Evolutionary conservation across 441 rosid genomes (phyloP).

Genomic region (Gossypium gossypioides): DNA sequence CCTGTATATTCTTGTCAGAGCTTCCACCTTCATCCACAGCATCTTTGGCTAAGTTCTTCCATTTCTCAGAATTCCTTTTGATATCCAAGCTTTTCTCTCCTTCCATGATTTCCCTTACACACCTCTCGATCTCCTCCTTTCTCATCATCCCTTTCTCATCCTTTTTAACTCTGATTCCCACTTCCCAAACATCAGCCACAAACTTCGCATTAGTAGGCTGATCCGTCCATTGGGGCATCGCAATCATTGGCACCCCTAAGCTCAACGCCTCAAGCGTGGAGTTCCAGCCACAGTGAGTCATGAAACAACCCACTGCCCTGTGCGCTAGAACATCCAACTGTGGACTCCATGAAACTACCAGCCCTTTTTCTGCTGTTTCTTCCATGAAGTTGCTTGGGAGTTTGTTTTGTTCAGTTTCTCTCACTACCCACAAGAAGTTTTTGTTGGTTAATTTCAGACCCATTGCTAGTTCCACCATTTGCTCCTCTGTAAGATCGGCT

Average conservation of each 20-base stretch:
- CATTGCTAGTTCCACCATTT: slow-evolving; percentile 37
- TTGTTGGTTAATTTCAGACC: slow-evolving; percentile 28
- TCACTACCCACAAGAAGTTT: slow-evolving; percentile 44
- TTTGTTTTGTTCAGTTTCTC: slow-evolving; percentile 34
- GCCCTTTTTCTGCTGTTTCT: slow-evolving; percentile 29
- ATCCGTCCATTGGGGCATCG: slow-evolving; percentile 49
- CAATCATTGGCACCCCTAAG: slow-evolving; percentile 49
- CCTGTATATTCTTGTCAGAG: slow-evolving; percentile 36
- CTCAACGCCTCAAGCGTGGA: slow-evolving; percentile 42
- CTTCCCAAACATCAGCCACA: slow-evolving; percentile 41
- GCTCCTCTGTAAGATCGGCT: slow-evolving; percentile 27
- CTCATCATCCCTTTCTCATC: slow-evolving; percentile 25
- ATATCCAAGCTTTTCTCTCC: slow-evolving; percentile 35
- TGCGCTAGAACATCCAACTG: slow-evolving; percentile 46
- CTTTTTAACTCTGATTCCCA: slow-evolving; percentile 29
- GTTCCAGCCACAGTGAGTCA: slow-evolving; percentile 66
- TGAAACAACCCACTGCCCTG: slow-evolving; percentile 39
- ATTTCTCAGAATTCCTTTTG: slow-evolving; percentile 29
- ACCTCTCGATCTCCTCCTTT: slow-evolving; percentile 24
- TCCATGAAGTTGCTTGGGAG: slow-evolving; percentile 29
- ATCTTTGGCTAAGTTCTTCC: slow-evolving; percentile 33
- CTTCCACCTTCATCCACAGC: slow-evolving; percentile 47
- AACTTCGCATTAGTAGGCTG: slow-evolving; percentile 43
- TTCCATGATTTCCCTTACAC: slow-evolving; percentile 38
- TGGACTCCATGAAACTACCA: slow-evolving; percentile 40